Evolutionary conservation across 148 eudicot genomes (phyloP).

Genomic region (Nepenthes mirabilis): DNA sequence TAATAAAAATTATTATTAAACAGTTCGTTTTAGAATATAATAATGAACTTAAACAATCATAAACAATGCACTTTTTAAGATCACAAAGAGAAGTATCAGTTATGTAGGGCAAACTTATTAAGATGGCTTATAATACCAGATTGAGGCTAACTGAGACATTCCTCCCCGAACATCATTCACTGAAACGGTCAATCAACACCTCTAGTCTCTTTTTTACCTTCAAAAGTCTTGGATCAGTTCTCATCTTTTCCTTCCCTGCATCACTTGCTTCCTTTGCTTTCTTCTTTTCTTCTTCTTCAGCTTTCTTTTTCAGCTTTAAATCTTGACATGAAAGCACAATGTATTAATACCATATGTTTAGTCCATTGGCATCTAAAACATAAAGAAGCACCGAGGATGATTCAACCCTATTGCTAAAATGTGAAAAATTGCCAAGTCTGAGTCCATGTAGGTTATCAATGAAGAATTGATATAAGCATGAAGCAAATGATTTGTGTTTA

Average conservation of each 20-base stretch:
- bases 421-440: neutral
- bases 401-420: neutral
- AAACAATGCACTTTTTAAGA: too few relatives aligned
- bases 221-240: slow-evolving; percentile 31
- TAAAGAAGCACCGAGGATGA: neutral
- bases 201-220: slow-evolving; percentile 60
- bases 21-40: too few relatives aligned
- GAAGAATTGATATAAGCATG: too few relatives aligned
- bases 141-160: too few relatives aligned
- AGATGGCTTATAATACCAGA: too few relatives aligned
- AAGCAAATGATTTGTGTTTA: too few relatives aligned
- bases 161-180: too few relatives aligned
- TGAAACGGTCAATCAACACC: neutral
- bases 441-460: too few relatives aligned
- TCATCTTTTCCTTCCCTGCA: slow-evolving; percentile 25
- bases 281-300: slow-evolving; percentile 37
- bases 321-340: slow-evolving; percentile 24
- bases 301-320: slow-evolving; percentile 52
- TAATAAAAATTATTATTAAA: too few relatives aligned
- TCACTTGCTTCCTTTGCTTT: slow-evolving; percentile 42
- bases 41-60: too few relatives aligned
- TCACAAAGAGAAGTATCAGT: too few relatives aligned
- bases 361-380: neutral
- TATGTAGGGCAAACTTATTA: too few relatives aligned
- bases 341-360: neutral